Evolutionary conservation across 495 filamentous ascomycete species (phyloP).

Genomic region (Lichina pygmaea): DNA sequence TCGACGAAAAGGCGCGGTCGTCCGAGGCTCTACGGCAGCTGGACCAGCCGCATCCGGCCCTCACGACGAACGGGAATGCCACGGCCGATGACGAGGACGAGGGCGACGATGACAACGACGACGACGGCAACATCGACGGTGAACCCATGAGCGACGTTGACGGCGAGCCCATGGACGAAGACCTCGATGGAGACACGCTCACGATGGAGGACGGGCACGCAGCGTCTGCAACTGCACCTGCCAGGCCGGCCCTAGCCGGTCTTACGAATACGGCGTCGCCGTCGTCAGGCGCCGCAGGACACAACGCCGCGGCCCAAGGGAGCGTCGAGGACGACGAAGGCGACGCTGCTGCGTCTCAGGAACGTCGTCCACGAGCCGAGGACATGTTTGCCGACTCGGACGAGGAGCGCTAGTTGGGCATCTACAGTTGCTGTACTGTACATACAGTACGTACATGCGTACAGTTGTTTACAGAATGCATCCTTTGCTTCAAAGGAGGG

Average conservation of each 20-base stretch:
- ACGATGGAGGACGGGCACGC: not conserved
- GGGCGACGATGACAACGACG: constrained; percentile 23
- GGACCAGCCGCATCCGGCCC: constrained; percentile 1
- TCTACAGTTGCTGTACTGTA: no score
- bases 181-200: constrained; percentile 7
- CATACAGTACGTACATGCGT: no score
- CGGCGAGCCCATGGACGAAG: constrained; percentile 20
- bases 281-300: not conserved
- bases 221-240: no score
- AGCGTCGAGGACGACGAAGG: not conserved
- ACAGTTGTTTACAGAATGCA: no score
- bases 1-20: constrained; percentile 24
- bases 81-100: constrained; percentile 8
- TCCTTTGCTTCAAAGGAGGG: no score
- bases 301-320: no score
- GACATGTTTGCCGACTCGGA: constrained; percentile 74
- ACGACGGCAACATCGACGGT: constrained; percentile 16
- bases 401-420: constrained; percentile 7
- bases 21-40: constrained; percentile 11
- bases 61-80: constrained; percentile 1
- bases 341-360: not conserved
- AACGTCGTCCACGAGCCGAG: constrained; percentile 33
- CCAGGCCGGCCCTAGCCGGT: not conserved
- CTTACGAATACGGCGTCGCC: not conserved
- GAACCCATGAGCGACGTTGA: constrained; percentile 17